These are phyloP conservation scores for Solanum pinnatisectum DNA, from an alignment of 257 asterid species.

Conservation along the genomic window DNA sequence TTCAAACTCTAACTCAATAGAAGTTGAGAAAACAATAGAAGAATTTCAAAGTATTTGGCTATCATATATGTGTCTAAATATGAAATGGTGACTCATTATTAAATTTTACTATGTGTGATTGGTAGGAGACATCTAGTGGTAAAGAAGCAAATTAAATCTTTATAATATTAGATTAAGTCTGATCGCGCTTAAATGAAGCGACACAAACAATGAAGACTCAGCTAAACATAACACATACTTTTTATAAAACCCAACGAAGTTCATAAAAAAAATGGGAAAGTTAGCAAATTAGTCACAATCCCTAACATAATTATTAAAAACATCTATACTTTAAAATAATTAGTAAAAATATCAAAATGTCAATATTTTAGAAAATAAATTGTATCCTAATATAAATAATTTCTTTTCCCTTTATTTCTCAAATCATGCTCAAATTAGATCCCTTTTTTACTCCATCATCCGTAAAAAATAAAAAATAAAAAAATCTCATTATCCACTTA, in stretches of 20 bases:
- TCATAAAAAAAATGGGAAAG: not conserved
- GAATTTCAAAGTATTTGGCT: not conserved
- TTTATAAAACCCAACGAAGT: not conserved
- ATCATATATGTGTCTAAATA: too few species aligned
- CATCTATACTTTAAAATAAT: too few species aligned
- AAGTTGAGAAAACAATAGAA: not conserved
- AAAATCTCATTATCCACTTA: too few species aligned
- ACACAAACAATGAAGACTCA: fast-evolving
- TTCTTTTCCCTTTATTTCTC: too few species aligned
- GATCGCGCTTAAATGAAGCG: not conserved
- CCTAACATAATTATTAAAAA: too few species aligned
- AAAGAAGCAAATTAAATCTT: not conserved
- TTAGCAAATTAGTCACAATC: too few species aligned
- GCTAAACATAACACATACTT: not conserved
- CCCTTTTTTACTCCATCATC: too few species aligned
- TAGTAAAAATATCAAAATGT: too few species aligned
- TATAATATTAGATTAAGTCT: not conserved
- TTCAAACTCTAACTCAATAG: not conserved
- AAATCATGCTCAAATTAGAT: too few species aligned
- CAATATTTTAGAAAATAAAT: too few species aligned
- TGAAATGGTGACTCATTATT: not conserved
- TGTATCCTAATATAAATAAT: too few species aligned
- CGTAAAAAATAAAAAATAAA: too few species aligned
- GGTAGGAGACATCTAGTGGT: not conserved
- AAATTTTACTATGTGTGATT: not conserved